A percentile compares a stretch with the other conserved stretches of the same genome.
These are phyloP conservation scores for Russula abietina DNA, from an alignment of 768 basidiomycete genomes.

Conservation along the genomic window DNA sequence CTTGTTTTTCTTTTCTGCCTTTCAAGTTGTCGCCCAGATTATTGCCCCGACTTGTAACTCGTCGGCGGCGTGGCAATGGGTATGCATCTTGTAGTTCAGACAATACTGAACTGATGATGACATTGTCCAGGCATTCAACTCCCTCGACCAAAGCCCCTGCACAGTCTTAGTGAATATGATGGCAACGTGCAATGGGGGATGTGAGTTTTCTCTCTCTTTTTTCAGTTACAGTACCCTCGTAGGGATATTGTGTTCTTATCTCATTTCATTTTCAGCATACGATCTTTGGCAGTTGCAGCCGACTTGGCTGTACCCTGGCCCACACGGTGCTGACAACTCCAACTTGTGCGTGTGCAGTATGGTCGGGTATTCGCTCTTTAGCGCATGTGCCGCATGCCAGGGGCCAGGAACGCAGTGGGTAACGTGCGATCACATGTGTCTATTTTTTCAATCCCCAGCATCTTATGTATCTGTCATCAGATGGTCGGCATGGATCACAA, in stretches of 20 bases:
- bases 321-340: not conserved
- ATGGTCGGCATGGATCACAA: not conserved
- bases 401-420: not conserved
- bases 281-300: too few relatives aligned
- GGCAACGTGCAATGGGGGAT: not conserved
- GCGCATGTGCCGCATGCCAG: not conserved
- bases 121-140: not conserved
- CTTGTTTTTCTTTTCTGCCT: not conserved
- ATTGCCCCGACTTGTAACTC: not conserved
- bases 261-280: not conserved
- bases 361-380: not conserved
- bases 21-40: not conserved
- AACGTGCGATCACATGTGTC: not conserved
- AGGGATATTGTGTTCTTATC: not conserved
- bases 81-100: not conserved
- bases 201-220: not conserved
- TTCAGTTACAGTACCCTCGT: too few relatives aligned
- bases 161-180: too few relatives aligned
- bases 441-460: not conserved
- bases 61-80: not conserved
- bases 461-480: not conserved
- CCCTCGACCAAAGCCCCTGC: not conserved
- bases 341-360: not conserved
- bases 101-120: too few relatives aligned
- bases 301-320: not conserved